Evolutionary conservation across 192 early-diverging fungal genomes (phyloP).

Genomic region (Haplosporangium gracile): DNA sequence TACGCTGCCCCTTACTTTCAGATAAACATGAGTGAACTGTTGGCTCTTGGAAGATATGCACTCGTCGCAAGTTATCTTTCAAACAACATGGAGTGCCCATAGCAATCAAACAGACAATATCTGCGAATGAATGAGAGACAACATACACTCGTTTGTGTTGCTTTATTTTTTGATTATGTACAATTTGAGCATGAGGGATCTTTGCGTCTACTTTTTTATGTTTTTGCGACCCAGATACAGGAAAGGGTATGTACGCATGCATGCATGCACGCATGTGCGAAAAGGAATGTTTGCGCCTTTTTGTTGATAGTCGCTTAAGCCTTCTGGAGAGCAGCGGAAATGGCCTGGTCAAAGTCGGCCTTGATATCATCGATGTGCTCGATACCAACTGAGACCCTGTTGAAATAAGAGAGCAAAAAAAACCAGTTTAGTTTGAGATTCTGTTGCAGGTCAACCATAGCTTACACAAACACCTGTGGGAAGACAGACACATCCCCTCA

Average conservation of each 20-base stretch:
- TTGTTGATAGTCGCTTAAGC: constrained; percentile 1
- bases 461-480: neutral
- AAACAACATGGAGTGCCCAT: too few relatives aligned
- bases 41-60: too few relatives aligned
- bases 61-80: neutral
- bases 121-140: neutral
- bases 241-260: neutral
- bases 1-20: too few relatives aligned
- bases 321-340: constrained; percentile 29
- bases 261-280: neutral
- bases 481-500: neutral
- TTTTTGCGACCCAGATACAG: neutral
- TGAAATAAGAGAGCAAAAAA: neutral
- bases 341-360: constrained; percentile 71
- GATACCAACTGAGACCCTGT: constrained; percentile 86
- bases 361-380: constrained; percentile 85
- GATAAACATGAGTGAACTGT: too few relatives aligned
- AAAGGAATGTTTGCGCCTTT: neutral
- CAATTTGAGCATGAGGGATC: neutral
- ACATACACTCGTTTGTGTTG: neutral
- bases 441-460: neutral
- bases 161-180: neutral
- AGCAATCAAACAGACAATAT: neutral
- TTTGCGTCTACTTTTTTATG: neutral
- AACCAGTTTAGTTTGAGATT: neutral